These are phyloP conservation scores for Pseudoscleropodium purum DNA, from an alignment of 225 moss, liverwort and hornwort genomes.

Conservation along the genomic window DNA sequence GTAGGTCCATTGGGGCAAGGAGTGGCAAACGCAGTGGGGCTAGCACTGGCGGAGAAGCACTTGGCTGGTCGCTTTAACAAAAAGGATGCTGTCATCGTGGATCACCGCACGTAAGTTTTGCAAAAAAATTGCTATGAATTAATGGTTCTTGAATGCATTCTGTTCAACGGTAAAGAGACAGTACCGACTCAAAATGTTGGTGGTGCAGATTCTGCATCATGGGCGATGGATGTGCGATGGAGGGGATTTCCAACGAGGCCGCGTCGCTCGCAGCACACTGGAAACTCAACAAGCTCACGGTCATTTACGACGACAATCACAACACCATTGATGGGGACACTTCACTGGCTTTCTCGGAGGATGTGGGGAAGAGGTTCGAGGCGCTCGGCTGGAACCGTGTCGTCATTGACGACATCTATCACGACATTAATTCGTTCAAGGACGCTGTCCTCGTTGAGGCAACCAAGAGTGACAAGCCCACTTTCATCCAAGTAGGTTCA, in stretches of 20 bases:
- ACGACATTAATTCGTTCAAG: conserved; percentile 43
- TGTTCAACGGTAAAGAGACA: neutral
- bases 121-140: neutral
- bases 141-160: neutral
- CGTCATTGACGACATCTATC: conserved; percentile 48
- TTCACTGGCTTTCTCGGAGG: conserved; percentile 39
- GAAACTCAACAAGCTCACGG: conserved; percentile 68
- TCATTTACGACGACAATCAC: conserved; percentile 75
- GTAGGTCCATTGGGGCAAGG: conserved; percentile 78
- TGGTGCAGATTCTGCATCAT: conserved; percentile 63
- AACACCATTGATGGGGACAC: conserved; percentile 70
- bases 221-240: conserved; percentile 90
- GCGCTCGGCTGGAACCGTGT: conserved; percentile 63
- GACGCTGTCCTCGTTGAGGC: conserved; percentile 21
- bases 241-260: conserved; percentile 68
- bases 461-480: conserved; percentile 39
- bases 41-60: conserved; percentile 72
- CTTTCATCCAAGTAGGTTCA: conserved; percentile 44
- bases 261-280: conserved; percentile 66
- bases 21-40: conserved; percentile 74
- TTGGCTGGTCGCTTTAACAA: conserved; percentile 69
- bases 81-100: conserved; percentile 44
- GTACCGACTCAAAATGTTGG: neutral
- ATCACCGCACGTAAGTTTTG: conserved; percentile 59
- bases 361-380: conserved; percentile 51